A percentile compares a stretch with the other conserved stretches of the same genome.
Evolutionary conservation across 768 basidiomycete genomes (phyloP).

Genomic region (Trametes sanguinea): DNA sequence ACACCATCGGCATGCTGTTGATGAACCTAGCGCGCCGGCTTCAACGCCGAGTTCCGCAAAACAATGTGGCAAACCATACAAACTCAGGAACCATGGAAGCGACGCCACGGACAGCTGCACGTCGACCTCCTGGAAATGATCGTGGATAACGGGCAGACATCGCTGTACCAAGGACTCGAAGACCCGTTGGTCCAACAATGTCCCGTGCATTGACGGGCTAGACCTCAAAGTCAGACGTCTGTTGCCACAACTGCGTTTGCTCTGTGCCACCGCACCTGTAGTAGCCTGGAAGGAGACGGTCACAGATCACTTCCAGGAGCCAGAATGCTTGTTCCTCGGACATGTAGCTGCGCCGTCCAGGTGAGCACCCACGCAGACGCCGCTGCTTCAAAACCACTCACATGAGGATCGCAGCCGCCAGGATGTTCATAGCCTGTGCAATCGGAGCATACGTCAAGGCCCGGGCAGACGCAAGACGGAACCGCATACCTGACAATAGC

Average conservation of each 20-base stretch:
- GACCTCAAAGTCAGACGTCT: background rate
- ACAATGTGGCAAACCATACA: slow-evolving; percentile 57
- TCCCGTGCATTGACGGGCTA: slow-evolving; percentile 98
- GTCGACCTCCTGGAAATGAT: slow-evolving; percentile 88
- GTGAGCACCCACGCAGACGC: background rate
- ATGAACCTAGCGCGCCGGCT: slow-evolving; percentile 60
- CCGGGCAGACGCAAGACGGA: no score
- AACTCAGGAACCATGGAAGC: slow-evolving; percentile 95
- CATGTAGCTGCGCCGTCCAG: slow-evolving; percentile 76
- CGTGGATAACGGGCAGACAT: slow-evolving; percentile 90
- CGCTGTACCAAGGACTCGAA: slow-evolving; percentile 92
- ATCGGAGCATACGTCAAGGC: background rate
- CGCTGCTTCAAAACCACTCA: slow-evolving; percentile 36
- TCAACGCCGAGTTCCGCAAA: slow-evolving; percentile 1
- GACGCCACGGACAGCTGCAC: slow-evolving; percentile 97
- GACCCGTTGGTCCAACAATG: slow-evolving; percentile 95
- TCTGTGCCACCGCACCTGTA: slow-evolving; percentile 64
- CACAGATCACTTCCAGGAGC: slow-evolving; percentile 93
- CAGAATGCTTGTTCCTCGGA: slow-evolving; percentile 99
- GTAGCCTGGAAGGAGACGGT: slow-evolving; percentile 94
- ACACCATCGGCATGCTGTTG: slow-evolving; percentile 96
- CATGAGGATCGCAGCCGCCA: slow-evolving; percentile 95
- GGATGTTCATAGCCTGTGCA: slow-evolving; percentile 93
- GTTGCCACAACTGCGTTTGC: background rate
- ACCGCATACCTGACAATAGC: slow-evolving; percentile 85